Evolutionary conservation across 73 alveolate species (phyloP).

Genomic region (Paramecium pentaurelia): DNA sequence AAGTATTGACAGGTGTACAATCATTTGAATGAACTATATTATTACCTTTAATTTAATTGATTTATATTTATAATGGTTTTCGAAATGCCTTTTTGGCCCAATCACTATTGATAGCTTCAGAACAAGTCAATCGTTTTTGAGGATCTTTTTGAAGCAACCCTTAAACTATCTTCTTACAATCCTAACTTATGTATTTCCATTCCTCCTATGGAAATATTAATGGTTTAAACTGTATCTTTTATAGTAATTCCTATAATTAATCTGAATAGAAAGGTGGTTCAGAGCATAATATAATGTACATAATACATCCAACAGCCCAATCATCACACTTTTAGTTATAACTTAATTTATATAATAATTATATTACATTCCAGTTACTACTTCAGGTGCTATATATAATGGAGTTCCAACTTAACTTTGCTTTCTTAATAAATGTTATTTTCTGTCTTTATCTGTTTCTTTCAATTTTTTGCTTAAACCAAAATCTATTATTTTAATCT

Average conservation of each 20-base stretch:
- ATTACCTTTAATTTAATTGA: neutral
- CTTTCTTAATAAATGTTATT: neutral
- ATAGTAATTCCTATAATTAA: neutral
- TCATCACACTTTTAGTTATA: constrained; percentile 13
- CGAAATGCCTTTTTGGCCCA: neutral
- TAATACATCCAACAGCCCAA: constrained; percentile 11
- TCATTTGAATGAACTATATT: neutral
- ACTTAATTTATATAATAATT: neutral
- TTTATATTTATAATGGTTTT: neutral
- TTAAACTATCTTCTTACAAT: neutral
- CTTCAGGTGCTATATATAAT: constrained; percentile 10
- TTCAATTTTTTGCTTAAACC: constrained; percentile 59
- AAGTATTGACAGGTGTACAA: constrained; percentile 11
- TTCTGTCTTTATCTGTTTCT: neutral
- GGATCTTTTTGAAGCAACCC: neutral
- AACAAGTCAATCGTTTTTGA: neutral
- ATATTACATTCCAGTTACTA: neutral
- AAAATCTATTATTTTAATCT: constrained; percentile 69
- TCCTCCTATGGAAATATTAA: neutral
- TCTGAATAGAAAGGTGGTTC: constrained; percentile 35
- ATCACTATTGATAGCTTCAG: neutral
- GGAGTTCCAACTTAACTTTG: constrained; percentile 1
- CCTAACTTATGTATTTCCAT: neutral
- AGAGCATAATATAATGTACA: neutral
- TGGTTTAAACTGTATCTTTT: neutral